Base-by-base conservation (phyloP, 2,329 filamentous ascomycete genomes). In the Colletotrichum melonis region DNA sequence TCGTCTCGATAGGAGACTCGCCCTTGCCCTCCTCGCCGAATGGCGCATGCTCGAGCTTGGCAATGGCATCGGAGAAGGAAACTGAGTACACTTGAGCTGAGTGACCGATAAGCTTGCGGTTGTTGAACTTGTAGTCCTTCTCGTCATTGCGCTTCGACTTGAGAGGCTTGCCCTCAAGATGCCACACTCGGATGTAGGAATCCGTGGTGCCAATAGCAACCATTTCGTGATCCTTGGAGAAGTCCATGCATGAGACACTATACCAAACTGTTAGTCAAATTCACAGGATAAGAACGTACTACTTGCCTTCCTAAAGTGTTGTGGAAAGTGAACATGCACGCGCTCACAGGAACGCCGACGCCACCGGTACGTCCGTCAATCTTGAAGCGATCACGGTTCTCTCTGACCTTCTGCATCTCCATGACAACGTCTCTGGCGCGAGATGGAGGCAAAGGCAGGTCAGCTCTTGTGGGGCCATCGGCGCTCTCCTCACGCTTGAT, bases 301-400 rank as follows among this genome's bases (percentile, higher is more conserved):
- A 82, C 90, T 86, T 85, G 95, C 94, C 91, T 93, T 82, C 97
- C 95, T 75, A 95, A 92, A 0, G 94, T 97, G 82, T 99, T 99
- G 86, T 99, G 97, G 80, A 98, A 98, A 0, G 97, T 99, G 81
- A 97, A 98, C 94, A 98, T 98, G 86, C 94, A 97, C 28, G 97
- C 92, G 78, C 95, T 97, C 73, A 98, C 88, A 30, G 92, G 92
- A 67, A 95, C 91, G 16, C 95, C 95, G 63, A 95, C 89, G 9
- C 95, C 96, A 19, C 95, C 94, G 14, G 94, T 96, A 42, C 93
- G 91, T 24, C 92, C 91, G 73, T 97, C 94, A 70, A 98, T 96
- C 80, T 91, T 93, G 81, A 98, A 97, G 22, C 96, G 90, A 79
- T 98, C 96, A 26, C 97, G 92, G 79, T 97, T 94, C 82, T 99